Evolutionary conservation across 2,329 filamentous ascomycete genomes (phyloP).

Genomic region (Aspergillus niger): DNA sequence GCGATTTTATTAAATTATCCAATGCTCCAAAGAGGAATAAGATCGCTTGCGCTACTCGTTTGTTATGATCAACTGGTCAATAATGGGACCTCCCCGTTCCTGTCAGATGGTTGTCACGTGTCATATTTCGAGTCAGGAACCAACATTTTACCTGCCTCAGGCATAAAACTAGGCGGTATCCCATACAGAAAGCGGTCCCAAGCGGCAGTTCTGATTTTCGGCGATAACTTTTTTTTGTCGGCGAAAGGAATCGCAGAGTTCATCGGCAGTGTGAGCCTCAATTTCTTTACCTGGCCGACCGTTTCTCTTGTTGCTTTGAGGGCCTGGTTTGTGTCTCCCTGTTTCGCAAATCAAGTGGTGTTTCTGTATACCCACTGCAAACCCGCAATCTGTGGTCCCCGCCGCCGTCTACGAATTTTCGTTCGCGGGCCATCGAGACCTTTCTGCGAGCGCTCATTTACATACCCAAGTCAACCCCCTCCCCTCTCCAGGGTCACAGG

Average conservation of each 20-base stretch:
- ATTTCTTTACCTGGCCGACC: constrained; percentile 4
- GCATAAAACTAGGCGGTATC: constrained; percentile 21
- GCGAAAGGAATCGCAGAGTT: not conserved
- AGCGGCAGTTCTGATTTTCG: constrained; percentile 25
- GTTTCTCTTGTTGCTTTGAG: constrained; percentile 1
- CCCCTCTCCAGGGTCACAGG: constrained; percentile 2
- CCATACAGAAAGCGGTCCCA: constrained; percentile 15
- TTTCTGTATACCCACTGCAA: not conserved
- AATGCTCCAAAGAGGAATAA: no score
- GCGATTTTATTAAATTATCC: no score
- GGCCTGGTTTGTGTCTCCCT: constrained; percentile 1
- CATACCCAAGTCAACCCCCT: no score
- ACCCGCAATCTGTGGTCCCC: not conserved
- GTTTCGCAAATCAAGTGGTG: not conserved
- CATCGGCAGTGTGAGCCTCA: not conserved
- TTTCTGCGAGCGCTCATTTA: not conserved
- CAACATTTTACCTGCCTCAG: not conserved
- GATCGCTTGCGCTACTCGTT: no score
- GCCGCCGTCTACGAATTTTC: constrained; percentile 4
- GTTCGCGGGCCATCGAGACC: not conserved
- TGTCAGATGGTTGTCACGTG: not conserved
- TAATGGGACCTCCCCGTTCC: no score
- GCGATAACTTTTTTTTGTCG: constrained; percentile 32
- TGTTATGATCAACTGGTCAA: no score
- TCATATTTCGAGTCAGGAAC: not conserved